Evolutionary conservation across 2,329 filamentous ascomycete genomes (phyloP).

Genomic region (Aspergillus sp.): DNA sequence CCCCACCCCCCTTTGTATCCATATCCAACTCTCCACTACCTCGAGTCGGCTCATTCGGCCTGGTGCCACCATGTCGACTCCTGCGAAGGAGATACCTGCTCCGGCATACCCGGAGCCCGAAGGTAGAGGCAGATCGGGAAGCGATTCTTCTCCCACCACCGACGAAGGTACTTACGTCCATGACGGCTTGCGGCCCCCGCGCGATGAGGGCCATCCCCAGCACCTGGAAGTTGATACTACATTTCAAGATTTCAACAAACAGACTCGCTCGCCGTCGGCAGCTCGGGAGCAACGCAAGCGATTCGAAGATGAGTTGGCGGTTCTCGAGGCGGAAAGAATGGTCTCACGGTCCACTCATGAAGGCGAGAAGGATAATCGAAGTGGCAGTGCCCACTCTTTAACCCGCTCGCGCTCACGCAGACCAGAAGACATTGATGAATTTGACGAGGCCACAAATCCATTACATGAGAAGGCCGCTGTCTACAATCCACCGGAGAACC

Average conservation of each 20-base stretch:
- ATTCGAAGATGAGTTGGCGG: constrained; percentile 64
- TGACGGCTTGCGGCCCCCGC: constrained; percentile 17
- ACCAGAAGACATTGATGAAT: constrained; percentile 63
- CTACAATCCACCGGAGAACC: constrained; percentile 65
- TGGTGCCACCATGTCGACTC: constrained; percentile 38
- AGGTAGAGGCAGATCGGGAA: constrained; percentile 22
- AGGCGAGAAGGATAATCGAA: constrained; percentile 31
- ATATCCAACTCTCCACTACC: not conserved
- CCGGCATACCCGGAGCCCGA: constrained; percentile 27
- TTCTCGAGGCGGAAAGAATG: constrained; percentile 65
- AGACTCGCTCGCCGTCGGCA: constrained; percentile 52
- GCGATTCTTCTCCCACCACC: constrained; percentile 27
- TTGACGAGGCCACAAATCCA: constrained; percentile 67
- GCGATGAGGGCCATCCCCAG: not conserved
- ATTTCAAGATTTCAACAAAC: constrained; percentile 16
- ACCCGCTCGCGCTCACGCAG: constrained; percentile 54
- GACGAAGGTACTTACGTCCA: constrained; percentile 34
- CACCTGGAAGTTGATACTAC: constrained; percentile 30
- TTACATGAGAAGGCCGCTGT: constrained; percentile 65
- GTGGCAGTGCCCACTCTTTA: constrained; percentile 46
- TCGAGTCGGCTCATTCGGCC: constrained; percentile 16
- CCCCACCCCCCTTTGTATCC: not conserved
- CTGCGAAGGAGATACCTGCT: constrained; percentile 30
- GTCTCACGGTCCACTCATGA: constrained; percentile 47
- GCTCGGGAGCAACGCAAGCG: constrained; percentile 60